Percentiles rank a stretch among this genome's conserved stretches.
Conservation (phyloP, 768 basidiomycete species). For the Panaeolus cyanescens region DNA sequence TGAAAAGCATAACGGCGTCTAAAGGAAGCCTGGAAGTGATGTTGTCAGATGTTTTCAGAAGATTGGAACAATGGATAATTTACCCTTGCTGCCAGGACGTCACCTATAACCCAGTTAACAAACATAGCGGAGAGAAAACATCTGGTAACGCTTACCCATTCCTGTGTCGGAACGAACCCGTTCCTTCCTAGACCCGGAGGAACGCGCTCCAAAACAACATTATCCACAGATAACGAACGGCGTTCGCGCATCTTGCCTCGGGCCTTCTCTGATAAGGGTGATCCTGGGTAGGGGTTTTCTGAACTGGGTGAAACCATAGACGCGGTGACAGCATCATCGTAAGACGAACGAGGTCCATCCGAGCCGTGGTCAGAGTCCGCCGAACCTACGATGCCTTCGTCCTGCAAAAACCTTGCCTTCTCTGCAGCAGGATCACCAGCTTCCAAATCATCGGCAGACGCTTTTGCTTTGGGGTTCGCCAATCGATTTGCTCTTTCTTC, state of each 20-base stretch:
- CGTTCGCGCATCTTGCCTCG: slow-evolving; percentile 89
- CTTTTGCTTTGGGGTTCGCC: slow-evolving; percentile 39
- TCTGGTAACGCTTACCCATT: slow-evolving; percentile 69
- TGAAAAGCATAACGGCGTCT: slow-evolving; percentile 84
- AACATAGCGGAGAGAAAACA: neutral
- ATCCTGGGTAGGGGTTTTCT: slow-evolving; percentile 34
- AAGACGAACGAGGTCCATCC: slow-evolving; percentile 19
- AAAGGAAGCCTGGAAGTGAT: slow-evolving; percentile 70
- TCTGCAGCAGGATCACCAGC: slow-evolving; percentile 52
- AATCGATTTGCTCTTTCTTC: slow-evolving; percentile 61
- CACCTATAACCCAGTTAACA: slow-evolving; percentile 46
- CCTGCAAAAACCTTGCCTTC: slow-evolving; percentile 66
- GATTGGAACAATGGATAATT: slow-evolving; percentile 16
- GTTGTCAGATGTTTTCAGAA: neutral
- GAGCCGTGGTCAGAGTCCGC: slow-evolving; percentile 18
- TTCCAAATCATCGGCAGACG: slow-evolving; percentile 30
- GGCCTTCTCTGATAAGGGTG: slow-evolving; percentile 75
- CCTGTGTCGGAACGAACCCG: slow-evolving; percentile 93
- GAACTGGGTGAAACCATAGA: slow-evolving; percentile 46
- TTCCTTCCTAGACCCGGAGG: slow-evolving; percentile 83
- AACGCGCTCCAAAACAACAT: slow-evolving; percentile 57
- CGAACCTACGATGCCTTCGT: slow-evolving; percentile 39
- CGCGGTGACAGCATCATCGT: slow-evolving; percentile 35
- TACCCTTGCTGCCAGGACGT: slow-evolving; percentile 97
- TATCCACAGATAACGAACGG: slow-evolving; percentile 53